Conservation (phyloP, 345 rosid genomes). For the Draba incana region DNA sequence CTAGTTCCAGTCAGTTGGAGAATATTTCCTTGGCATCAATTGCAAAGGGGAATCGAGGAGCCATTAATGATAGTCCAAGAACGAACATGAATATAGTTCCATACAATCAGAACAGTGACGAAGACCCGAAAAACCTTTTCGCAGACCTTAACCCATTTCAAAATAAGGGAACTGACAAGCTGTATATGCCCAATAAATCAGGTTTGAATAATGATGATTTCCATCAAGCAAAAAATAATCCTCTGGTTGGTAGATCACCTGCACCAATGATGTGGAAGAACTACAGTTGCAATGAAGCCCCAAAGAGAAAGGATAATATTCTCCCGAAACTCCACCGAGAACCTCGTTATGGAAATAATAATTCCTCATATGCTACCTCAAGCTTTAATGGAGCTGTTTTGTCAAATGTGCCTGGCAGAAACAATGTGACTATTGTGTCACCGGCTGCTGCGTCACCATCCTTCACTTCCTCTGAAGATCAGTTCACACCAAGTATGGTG, state of each 20-base stretch:
- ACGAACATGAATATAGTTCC: conserved; percentile 78
- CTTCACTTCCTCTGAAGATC: conserved; percentile 48
- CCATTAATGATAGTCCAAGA: conserved; percentile 62
- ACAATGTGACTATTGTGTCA: conserved; percentile 47
- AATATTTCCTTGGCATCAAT: conserved; percentile 49
- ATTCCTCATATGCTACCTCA: conserved; percentile 56
- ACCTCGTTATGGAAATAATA: conserved; percentile 57
- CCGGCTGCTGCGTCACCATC: conserved; percentile 46
- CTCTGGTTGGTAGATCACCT: conserved; percentile 66
- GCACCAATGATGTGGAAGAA: conserved; percentile 86
- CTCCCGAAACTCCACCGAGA: conserved; percentile 75
- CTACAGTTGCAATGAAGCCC: conserved; percentile 80
- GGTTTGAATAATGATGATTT: conserved; percentile 63
- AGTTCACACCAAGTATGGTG: conserved; percentile 41
- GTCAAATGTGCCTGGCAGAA: conserved; percentile 46
- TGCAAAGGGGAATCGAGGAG: conserved; percentile 72
- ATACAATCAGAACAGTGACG: conserved; percentile 61
- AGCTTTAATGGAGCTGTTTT: conserved; percentile 49
- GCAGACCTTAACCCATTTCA: conserved; percentile 97
- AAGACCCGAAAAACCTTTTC: conserved; percentile 77
- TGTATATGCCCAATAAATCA: conserved; percentile 54
- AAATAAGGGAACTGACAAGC: conserved; percentile 77
- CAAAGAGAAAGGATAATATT: conserved; percentile 71
- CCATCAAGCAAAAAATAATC: conserved; percentile 59
- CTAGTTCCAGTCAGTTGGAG: conserved; percentile 56